Percentiles rank a stretch among this genome's conserved stretches.
Evolutionary conservation across 2,329 filamentous ascomycete species (phyloP).

Genomic region (Neopestalotiopsis clavispora): DNA sequence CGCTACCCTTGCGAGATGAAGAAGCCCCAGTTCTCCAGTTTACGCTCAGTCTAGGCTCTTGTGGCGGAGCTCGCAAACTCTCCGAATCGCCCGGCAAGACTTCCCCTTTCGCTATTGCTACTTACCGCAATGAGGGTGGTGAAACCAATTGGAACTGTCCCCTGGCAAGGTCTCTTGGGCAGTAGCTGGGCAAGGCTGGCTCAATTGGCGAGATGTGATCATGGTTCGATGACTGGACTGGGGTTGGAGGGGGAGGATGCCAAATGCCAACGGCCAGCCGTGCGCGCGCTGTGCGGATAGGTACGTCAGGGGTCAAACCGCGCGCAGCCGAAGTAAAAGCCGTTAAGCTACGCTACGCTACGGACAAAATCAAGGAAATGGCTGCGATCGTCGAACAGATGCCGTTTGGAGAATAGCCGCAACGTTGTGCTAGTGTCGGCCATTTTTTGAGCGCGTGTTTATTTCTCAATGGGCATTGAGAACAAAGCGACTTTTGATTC

Average conservation of each 20-base stretch:
- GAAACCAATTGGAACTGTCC: conserved; percentile 2
- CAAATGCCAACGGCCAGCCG: not conserved
- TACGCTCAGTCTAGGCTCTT: conserved; percentile 8
- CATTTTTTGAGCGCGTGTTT: not conserved
- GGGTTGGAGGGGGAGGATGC: not conserved
- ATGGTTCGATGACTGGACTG: not conserved
- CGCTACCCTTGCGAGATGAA: conserved; percentile 9
- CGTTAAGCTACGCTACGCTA: conserved; percentile 4
- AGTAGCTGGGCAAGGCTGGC: conserved; percentile 5
- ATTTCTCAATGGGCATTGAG: not conserved
- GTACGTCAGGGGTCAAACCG: not conserved
- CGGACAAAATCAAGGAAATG: conserved; percentile 10
- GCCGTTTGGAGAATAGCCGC: conserved; percentile 2
- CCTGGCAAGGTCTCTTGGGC: not conserved
- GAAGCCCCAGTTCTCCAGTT: conserved; percentile 15
- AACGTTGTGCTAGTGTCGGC: not conserved
- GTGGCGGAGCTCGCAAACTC: conserved; percentile 4
- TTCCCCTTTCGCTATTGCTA: conserved; percentile 12
- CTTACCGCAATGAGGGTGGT: not conserved
- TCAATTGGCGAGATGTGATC: not conserved
- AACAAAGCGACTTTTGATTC: not conserved
- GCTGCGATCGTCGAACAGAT: conserved; percentile 2
- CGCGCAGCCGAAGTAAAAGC: conserved; percentile 2
- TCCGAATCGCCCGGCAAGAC: conserved; percentile 13
- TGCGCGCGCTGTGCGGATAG: not conserved